Percentiles rank a stretch among this genome's conserved stretches.
Conservation (phyloP, 768 basidiomycete species). For the Vararia minispora region DNA sequence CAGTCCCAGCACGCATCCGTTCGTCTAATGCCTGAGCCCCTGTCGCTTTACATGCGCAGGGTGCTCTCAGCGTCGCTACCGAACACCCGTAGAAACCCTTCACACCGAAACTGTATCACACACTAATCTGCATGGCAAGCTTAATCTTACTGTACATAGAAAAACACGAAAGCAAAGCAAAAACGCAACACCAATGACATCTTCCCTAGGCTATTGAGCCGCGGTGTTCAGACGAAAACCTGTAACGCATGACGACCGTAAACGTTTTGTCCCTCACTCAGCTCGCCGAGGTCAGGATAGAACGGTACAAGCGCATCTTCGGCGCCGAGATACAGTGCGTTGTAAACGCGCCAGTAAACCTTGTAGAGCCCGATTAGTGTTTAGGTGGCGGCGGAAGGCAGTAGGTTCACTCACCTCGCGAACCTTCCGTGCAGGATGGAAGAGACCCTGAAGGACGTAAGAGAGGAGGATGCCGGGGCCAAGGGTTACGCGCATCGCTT, state of each 20-base stretch:
- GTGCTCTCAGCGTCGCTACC: too few relatives aligned
- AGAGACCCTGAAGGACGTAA: constrained; percentile 90
- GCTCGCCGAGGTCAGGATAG: constrained; percentile 83
- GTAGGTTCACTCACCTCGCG: constrained; percentile 83
- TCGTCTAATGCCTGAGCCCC: too few relatives aligned
- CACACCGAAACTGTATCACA: too few relatives aligned
- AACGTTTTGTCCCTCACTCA: constrained; percentile 82
- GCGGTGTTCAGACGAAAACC: too few relatives aligned
- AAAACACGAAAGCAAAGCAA: background rate
- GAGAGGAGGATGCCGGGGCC: constrained; percentile 89
- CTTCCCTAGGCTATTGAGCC: too few relatives aligned
- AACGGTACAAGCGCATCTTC: constrained; percentile 89
- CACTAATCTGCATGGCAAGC: too few relatives aligned
- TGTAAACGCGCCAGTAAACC: constrained; percentile 93
- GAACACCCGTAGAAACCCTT: too few relatives aligned
- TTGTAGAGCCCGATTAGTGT: constrained; percentile 11
- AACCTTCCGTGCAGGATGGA: constrained; percentile 95
- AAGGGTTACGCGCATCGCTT: constrained; percentile 92
- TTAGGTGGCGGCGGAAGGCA: too few relatives aligned
- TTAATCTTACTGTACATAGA: too few relatives aligned
- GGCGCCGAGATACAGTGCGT: constrained; percentile 86
- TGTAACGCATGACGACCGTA: constrained; percentile 81
- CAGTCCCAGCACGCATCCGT: too few relatives aligned
- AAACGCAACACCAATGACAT: background rate
- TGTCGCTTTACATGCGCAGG: too few relatives aligned